Evolutionary conservation across 73 alveolate genomes (phyloP).

Genomic region (Tetrahymena malaccensis): DNA sequence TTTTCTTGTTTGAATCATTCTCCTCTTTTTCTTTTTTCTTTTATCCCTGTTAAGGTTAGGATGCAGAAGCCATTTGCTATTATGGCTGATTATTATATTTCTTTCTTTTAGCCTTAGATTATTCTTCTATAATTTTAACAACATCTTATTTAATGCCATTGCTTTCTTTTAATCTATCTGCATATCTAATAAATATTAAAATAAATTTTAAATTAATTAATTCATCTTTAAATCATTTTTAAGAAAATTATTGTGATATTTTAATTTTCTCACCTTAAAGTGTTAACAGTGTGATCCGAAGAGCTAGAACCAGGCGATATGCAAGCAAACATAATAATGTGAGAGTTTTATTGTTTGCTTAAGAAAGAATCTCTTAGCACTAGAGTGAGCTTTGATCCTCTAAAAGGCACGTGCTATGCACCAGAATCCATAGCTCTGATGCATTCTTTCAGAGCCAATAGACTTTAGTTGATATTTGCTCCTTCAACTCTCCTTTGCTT

Average conservation of each 20-base stretch:
- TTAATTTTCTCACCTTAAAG: constrained; percentile 23
- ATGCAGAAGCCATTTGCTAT: not conserved
- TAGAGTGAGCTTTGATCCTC: constrained; percentile 92
- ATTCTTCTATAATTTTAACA: not conserved
- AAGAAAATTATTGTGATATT: not conserved
- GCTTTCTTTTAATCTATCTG: constrained; percentile 59
- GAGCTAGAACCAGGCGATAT: constrained; percentile 73
- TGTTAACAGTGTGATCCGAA: constrained; percentile 85
- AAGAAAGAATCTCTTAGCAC: constrained; percentile 90
- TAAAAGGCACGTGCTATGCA: constrained; percentile 90
- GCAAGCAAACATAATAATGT: constrained; percentile 90
- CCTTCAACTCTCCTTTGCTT: constrained; percentile 87
- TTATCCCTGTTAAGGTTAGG: constrained; percentile 3
- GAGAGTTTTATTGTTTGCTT: constrained; percentile 59
- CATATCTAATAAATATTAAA: constrained; percentile 50
- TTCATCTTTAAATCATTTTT: not conserved
- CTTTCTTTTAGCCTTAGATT: not conserved
- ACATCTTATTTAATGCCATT: not conserved
- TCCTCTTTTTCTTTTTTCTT: constrained; percentile 28
- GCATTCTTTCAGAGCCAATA: constrained; percentile 90
- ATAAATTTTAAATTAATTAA: too few species aligned
- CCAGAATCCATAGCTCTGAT: constrained; percentile 82
- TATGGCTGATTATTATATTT: not conserved
- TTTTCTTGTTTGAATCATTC: constrained; percentile 25
- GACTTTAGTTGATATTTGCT: constrained; percentile 88